Base-by-base conservation (phyloP, 2,329 filamentous ascomycete genomes). In the Akanthomyces lecanii region DNA sequence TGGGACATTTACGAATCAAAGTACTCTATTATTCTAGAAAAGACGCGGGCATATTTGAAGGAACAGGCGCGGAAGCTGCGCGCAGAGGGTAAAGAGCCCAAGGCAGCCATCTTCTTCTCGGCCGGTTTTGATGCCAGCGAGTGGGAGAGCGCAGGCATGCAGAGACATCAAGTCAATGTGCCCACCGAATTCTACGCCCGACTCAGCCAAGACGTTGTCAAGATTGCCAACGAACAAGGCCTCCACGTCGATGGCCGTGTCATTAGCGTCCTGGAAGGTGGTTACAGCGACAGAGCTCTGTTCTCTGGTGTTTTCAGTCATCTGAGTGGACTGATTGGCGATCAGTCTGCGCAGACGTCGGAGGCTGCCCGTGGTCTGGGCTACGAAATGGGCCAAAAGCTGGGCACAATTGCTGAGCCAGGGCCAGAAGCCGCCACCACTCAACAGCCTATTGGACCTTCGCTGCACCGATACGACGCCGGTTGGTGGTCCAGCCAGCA, bases 41-140 rank as follows among this genome's bases (percentile, higher is more conserved):
- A 97, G 78, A 86, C 92, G 4, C 86, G 91, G 6, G 80, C 78
- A 3, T 98, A 92, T 69, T 79, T 98, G n/a, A 84, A 82, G 60
- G 79, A 79, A 16, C 91, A 97, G 68, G 88, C 91, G 0, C 81
- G 87, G 50, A 85, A 85, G 36, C 76, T 95, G 36, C 81, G 79
- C 11, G 77, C 80, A 21, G 78, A 82, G 57, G 83, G 85, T 45
- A 82, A 87, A 40, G 78, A 79, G 28, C 89, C 92, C 4, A 94
- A 89, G 70, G 91, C 90, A 2, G 94, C 91, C 40, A 92, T 99
- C 52, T 99, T 99, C 77, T 78, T 99, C 56, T 98, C 94, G 52
- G 93, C 95, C 2, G 96, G 95, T 0, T 99, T 99, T 67, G 95
- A 99, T 76, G 95, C 95, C 3, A 97, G 93, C 71, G 92, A 99